Percentiles rank a stretch among this genome's conserved stretches.
Conservation (phyloP, 768 basidiomycete genomes). For the Termitomyces eurrhizus region DNA sequence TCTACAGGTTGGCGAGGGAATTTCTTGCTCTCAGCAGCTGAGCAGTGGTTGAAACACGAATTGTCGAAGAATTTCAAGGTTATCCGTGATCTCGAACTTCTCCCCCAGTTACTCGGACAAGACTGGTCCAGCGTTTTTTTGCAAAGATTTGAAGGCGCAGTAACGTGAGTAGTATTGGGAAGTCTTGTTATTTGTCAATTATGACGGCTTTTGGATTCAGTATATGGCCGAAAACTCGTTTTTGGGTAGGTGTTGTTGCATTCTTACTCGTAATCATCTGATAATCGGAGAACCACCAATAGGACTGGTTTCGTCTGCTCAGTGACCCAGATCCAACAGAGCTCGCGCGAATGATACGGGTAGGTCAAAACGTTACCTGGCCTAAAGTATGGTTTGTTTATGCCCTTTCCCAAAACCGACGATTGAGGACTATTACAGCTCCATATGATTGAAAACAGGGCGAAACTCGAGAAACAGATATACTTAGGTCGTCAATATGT, state of each 20-base stretch:
- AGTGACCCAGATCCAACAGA: conserved; percentile 81
- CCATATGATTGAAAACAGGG: conserved; percentile 93
- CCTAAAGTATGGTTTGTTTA: conserved; percentile 64
- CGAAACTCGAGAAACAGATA: conserved; percentile 80
- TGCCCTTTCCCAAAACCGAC: neutral
- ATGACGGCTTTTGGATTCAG: conserved; percentile 30
- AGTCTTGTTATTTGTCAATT: conserved; percentile 14
- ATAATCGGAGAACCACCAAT: conserved; percentile 1
- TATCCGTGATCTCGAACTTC: conserved; percentile 92
- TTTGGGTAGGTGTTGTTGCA: conserved; percentile 47
- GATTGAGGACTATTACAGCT: conserved; percentile 41
- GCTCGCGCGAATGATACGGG: conserved; percentile 80
- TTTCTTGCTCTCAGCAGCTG: conserved; percentile 85
- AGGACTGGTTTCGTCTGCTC: conserved; percentile 84
- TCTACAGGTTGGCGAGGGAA: conserved; percentile 88
- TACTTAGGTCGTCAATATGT: conserved; percentile 71
- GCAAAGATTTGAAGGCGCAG: conserved; percentile 86
- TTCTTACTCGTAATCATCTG: neutral
- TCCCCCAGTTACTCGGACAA: conserved; percentile 88
- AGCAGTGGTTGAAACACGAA: conserved; percentile 94
- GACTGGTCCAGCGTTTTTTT: conserved; percentile 98
- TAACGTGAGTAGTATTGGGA: conserved; percentile 66
- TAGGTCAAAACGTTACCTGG: conserved; percentile 93
- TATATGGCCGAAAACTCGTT: conserved; percentile 81
- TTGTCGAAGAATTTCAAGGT: conserved; percentile 97